Evolutionary conservation across 2,329 filamentous ascomycete species (phyloP).

Genomic region (Trichophyton mentagrophytes): DNA sequence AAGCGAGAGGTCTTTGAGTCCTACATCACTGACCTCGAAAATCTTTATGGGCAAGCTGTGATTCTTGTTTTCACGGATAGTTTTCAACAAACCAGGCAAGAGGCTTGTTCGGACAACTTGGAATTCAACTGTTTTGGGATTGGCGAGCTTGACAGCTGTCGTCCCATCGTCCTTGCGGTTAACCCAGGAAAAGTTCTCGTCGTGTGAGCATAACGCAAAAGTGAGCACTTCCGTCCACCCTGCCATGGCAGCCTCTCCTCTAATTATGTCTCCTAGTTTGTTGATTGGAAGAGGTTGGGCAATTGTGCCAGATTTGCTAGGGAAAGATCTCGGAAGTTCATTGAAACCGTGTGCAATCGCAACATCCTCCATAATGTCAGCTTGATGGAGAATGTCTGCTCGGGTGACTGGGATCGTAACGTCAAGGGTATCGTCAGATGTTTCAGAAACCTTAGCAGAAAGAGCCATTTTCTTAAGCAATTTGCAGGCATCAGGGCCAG

Average conservation of each 20-base stretch:
- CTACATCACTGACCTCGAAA: slow-evolving; percentile 83
- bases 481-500: slow-evolving; percentile 61
- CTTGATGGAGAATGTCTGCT: slow-evolving; percentile 89
- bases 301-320: slow-evolving; percentile 72
- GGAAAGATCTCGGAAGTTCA: slow-evolving; percentile 74
- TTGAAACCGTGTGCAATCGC: slow-evolving; percentile 98
- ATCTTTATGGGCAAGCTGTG: slow-evolving; percentile 82
- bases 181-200: slow-evolving; percentile 94
- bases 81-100: slow-evolving; percentile 81
- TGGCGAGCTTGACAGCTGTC: slow-evolving; percentile 71
- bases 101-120: slow-evolving; percentile 82
- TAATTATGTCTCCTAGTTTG: slow-evolving; percentile 85
- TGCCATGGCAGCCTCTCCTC: slow-evolving; percentile 78
- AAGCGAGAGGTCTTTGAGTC: slow-evolving; percentile 67
- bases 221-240: slow-evolving; percentile 96
- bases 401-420: slow-evolving; percentile 77
- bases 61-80: slow-evolving; percentile 82
- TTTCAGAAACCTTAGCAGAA: slow-evolving; percentile 59
- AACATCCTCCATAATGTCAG: slow-evolving; percentile 97
- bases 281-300: slow-evolving; percentile 82
- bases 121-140: slow-evolving; percentile 87
- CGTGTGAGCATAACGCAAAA: slow-evolving; percentile 89
- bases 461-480: slow-evolving; percentile 84
- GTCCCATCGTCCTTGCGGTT: slow-evolving; percentile 79
- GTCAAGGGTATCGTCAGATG: slow-evolving; percentile 58